Evolutionary conservation across 1,284 basidiomycete genomes (phyloP), one percentile per base, ranked within the genome.

Genomic region (Tilletia indica): DNA sequence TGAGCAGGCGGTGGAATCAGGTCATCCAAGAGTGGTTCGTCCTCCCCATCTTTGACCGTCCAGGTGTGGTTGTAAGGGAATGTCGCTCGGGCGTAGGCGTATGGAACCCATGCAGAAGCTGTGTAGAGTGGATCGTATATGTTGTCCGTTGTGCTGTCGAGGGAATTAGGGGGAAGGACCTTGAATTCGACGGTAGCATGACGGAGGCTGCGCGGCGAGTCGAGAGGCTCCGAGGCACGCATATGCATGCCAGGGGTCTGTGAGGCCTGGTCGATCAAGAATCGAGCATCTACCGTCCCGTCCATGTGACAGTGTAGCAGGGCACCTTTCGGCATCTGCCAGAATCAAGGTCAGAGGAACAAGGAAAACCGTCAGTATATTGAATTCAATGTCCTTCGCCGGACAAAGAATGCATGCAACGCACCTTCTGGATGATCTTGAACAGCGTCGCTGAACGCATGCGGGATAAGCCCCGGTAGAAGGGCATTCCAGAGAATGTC

Each of bases 241-340:
- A 81, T 77, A 39, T 74, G 71, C 73, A 79, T 78, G 4, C 39
- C 48, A 5, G 67, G 61, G 3, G 75, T 77, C 48, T 68, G 54
- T 5, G 34, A 64, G 9, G 75, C 75, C 25, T 69, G 70, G 21
- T 70, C 69, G 16, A 81, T 63, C 51, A 80, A 49, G 31, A 78
- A 80, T 36, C 71, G 69, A 1, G 74, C 72, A 39, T 80, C 76
- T 19, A 80, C 77, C 1, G 77, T 80, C 4, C 76, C 80, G 63
- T 81, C 80, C 69, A 81, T 78, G 36, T 81, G 79, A 66, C 79
- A 79, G 54, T 80, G 78, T 54, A 80, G 61, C 3, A 76, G 66
- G 5, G 76, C 77, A 3, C 78, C 78, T 54, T 80, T 80, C 3
- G 78, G 78, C 77, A 80, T 80, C 49, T 51, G 36, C 21, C 5